Conservation (phyloP, 345 rosid genomes). For the Aurinia saxatilis region DNA sequence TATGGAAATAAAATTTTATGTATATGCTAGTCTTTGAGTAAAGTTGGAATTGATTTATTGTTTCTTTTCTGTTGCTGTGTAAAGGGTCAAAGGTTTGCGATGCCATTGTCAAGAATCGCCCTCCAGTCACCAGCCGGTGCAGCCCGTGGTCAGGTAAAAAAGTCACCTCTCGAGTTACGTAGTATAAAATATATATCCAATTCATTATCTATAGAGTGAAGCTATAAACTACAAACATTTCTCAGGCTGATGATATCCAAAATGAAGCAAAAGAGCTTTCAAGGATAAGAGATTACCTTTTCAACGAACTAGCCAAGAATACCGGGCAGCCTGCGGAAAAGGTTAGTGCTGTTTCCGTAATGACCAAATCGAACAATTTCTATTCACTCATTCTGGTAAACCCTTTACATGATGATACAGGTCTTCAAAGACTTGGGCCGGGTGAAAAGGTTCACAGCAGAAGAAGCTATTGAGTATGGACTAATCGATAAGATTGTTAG, state of each 20-base stretch:
- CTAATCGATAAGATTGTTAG: conserved; percentile 64
- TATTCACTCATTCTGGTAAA: neutral
- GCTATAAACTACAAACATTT: neutral
- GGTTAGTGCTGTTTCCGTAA: conserved; percentile 35
- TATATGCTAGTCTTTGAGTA: neutral
- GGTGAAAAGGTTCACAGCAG: conserved; percentile 57
- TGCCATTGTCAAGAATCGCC: conserved; percentile 67
- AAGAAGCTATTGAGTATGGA: conserved; percentile 79
- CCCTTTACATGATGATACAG: conserved; percentile 24
- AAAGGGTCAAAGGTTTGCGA: conserved; percentile 65
- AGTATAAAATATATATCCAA: neutral
- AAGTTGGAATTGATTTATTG: neutral
- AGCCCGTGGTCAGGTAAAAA: conserved; percentile 77
- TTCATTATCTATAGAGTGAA: neutral
- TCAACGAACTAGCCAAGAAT: conserved; percentile 60
- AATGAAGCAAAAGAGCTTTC: conserved; percentile 81
- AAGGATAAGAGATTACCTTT: conserved; percentile 71
- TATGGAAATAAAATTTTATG: neutral
- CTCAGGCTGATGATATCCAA: conserved; percentile 71
- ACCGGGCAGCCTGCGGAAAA: conserved; percentile 78
- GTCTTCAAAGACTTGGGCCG: conserved; percentile 56
- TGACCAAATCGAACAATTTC: neutral
- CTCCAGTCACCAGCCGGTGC: conserved; percentile 68
- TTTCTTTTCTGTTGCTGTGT: neutral
- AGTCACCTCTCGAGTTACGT: neutral